Conservation (phyloP, 2,329 filamentous ascomycete genomes). For the Pseudocercospora fuligena region DNA sequence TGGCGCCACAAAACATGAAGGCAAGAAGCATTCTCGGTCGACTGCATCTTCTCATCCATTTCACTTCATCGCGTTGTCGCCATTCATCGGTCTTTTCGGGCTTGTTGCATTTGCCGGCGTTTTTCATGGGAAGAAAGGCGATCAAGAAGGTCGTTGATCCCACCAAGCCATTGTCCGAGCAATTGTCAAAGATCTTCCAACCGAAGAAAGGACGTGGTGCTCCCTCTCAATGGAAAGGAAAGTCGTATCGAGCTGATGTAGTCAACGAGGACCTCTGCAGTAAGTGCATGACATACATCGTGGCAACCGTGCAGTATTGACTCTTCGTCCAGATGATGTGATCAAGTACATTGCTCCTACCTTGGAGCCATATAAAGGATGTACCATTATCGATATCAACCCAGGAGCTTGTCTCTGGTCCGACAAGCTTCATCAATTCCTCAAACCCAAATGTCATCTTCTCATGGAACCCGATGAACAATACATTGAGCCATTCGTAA, state of each 20-base stretch:
- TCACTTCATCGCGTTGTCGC: not conserved
- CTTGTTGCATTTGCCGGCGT: constrained; percentile 1
- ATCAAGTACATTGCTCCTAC: constrained; percentile 71
- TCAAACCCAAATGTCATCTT: constrained; percentile 81
- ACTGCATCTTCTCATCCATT: not conserved
- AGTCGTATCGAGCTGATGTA: constrained; percentile 22
- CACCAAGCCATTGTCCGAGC: not conserved
- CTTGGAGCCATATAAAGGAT: constrained; percentile 72
- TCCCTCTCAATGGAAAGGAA: not conserved
- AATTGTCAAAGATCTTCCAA: not conserved
- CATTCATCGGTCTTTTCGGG: not conserved
- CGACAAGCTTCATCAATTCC: constrained; percentile 70
- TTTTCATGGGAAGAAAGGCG: constrained; percentile 2
- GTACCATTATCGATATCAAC: constrained; percentile 86
- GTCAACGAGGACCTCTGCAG: constrained; percentile 32
- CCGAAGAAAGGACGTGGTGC: not conserved
- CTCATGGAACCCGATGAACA: constrained; percentile 74
- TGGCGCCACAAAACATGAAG: too few relatives aligned
- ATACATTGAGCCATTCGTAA: constrained; percentile 65
- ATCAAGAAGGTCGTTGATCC: not conserved
- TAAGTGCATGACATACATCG: constrained; percentile 9
- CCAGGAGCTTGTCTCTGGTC: constrained; percentile 83
- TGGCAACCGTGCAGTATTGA: not conserved
- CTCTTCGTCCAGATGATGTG: constrained; percentile 62
- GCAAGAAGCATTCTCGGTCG: not conserved